A percentile compares a stretch with the other conserved stretches of the same genome.
These are phyloP conservation scores for Colletotrichum tamarilloi DNA, from an alignment of 2,329 filamentous ascomycete species.

Conservation along the genomic window DNA sequence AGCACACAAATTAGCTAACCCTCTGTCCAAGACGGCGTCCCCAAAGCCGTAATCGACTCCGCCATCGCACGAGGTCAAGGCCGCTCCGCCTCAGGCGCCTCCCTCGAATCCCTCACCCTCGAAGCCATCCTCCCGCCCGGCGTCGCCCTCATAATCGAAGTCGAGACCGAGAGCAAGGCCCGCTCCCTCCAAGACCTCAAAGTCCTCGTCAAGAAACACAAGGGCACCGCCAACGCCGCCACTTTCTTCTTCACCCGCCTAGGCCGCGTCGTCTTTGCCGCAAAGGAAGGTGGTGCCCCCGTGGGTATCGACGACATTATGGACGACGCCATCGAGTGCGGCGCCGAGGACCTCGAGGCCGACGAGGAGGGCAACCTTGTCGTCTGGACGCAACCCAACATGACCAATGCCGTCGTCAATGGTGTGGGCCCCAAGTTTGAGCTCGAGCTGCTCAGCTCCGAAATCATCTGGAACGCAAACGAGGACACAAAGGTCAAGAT, in stretches of 20 bases:
- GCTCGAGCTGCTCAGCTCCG: slow-evolving; percentile 76
- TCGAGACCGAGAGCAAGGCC: slow-evolving; percentile 84
- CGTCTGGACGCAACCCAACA: slow-evolving; percentile 37
- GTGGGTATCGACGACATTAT: slow-evolving; percentile 76
- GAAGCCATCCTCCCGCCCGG: slow-evolving; percentile 84
- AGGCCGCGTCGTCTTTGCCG: slow-evolving; percentile 78
- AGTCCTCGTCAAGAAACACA: slow-evolving; percentile 74
- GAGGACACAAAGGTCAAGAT: slow-evolving; percentile 79
- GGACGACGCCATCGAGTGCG: slow-evolving; percentile 85
- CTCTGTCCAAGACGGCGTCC: slow-evolving; percentile 71
- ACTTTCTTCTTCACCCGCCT: slow-evolving; percentile 87
- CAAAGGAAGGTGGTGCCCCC: slow-evolving; percentile 52
- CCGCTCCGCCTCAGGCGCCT: slow-evolving; percentile 76
- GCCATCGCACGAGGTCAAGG: slow-evolving; percentile 93
- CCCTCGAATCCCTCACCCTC: slow-evolving; percentile 81
- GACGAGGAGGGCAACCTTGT: slow-evolving; percentile 36
- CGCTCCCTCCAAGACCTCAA: slow-evolving; percentile 81
- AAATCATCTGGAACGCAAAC: slow-evolving; percentile 88
- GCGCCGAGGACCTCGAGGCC: slow-evolving; percentile 76
- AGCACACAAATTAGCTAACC: neutral
- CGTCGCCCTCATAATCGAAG: slow-evolving; percentile 84
- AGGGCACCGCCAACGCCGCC: slow-evolving; percentile 73
- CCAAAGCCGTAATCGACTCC: slow-evolving; percentile 84
- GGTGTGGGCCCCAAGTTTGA: slow-evolving; percentile 58
- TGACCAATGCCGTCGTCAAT: slow-evolving; percentile 31